A percentile compares a stretch with the other conserved stretches of the same genome.
phyloP scores from a whole-genome alignment of 305 asterid genomes.

The Fraxinus floribunda region DNA sequence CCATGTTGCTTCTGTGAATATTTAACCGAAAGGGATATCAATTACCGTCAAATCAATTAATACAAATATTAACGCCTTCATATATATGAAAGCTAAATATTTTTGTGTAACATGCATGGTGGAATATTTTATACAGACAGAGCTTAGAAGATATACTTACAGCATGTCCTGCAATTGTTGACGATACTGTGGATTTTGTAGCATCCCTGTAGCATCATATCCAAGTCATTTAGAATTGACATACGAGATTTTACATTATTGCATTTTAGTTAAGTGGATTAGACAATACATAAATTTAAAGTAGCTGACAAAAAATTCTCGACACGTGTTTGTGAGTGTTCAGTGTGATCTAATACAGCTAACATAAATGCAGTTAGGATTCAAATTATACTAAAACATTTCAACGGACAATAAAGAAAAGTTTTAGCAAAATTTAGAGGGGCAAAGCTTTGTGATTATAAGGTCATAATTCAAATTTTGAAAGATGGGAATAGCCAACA shows the following conservation, averaged over 20 bases:
- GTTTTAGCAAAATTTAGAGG: background rate
- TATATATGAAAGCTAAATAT: background rate
- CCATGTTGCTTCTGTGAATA: conserved; percentile 72
- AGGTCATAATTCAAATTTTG: background rate
- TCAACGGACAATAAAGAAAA: background rate
- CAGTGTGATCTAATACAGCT: background rate
- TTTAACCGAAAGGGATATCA: conserved; percentile 5
- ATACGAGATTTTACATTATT: background rate
- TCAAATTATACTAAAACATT: background rate
- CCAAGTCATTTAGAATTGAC: background rate
- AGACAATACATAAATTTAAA: background rate
- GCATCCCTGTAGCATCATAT: conserved; percentile 71
- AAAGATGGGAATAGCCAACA: background rate
- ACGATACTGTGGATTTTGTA: conserved; percentile 90
- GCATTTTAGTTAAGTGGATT: background rate
- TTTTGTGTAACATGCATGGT: background rate
- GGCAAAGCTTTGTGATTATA: background rate
- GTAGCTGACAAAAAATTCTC: background rate
- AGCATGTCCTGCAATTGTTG: conserved; percentile 96
- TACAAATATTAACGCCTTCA: background rate
- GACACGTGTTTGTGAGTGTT: background rate
- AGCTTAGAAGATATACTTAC: conserved; percentile 44
- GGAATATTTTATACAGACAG: background rate
- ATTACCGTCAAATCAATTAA: background rate
- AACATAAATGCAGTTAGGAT: background rate